phyloP scores from a whole-genome alignment of 1,284 basidiomycete species.

The Apiotrichum domesticum region DNA sequence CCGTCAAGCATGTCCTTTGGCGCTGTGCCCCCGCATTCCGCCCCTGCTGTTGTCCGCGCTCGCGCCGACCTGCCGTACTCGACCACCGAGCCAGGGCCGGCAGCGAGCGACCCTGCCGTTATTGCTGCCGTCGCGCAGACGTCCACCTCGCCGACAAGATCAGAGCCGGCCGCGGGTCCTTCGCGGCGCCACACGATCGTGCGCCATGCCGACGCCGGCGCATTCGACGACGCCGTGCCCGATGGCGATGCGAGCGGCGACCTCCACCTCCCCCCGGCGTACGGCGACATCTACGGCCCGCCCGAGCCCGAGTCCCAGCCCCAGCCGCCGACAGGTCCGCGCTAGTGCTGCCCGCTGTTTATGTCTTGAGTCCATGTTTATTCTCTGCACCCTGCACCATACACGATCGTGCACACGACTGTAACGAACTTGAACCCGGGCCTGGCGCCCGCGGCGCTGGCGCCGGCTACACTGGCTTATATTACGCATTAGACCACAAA shows the following conservation, averaged over 20 bases:
- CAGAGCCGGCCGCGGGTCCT: background rate
- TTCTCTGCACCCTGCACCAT: no score
- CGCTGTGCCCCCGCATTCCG: no score
- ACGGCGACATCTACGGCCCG: constrained; percentile 19
- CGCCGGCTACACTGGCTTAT: no score
- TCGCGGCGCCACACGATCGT: constrained; percentile 12
- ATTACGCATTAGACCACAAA: no score
- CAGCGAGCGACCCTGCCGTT: background rate
- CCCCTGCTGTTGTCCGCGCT: no score
- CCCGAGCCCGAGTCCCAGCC: background rate
- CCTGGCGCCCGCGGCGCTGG: no score
- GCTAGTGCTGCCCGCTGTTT: no score
- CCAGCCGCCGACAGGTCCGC: no score
- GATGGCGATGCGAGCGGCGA: constrained; percentile 1
- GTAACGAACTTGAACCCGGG: no score
- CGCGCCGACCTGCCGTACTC: background rate
- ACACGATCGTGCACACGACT: no score
- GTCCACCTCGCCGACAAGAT: background rate
- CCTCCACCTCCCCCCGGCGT: constrained; percentile 18
- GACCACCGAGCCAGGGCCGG: background rate
- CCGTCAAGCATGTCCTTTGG: no score
- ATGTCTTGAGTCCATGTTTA: no score
- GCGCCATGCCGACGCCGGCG: constrained; percentile 17
- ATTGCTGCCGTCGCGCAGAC: background rate
- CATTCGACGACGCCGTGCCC: constrained; percentile 11